Evolutionary conservation across 139 green algal genomes (phyloP).

Genomic region (Monoraphidium neglectum): DNA sequence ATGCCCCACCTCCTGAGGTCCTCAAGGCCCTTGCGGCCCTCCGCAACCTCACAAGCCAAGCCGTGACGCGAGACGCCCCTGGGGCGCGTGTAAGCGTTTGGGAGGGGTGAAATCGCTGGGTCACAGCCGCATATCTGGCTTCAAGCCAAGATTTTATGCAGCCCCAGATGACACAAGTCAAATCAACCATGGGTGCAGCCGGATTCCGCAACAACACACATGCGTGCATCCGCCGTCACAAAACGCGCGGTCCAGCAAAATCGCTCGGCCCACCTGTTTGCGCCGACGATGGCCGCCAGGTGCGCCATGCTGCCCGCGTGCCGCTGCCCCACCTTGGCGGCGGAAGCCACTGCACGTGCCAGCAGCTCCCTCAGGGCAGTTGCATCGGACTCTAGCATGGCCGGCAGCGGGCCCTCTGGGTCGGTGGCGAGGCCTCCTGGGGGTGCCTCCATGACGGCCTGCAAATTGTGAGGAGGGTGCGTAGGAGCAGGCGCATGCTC

Average conservation of each 20-base stretch:
- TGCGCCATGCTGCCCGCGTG: not conserved
- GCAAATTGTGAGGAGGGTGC: not conserved
- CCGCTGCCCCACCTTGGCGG: slow-evolving; percentile 7
- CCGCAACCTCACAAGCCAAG: not conserved
- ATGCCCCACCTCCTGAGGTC: slow-evolving; percentile 20
- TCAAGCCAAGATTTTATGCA: not conserved
- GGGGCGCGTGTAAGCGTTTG: not conserved
- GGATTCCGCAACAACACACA: not conserved
- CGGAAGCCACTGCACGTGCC: not conserved
- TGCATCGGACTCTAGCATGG: slow-evolving; percentile 16
- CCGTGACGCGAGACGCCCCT: not conserved
- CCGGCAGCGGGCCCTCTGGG: slow-evolving; percentile 4
- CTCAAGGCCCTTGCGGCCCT: no score
- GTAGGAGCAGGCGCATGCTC: not conserved
- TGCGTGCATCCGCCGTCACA: not conserved
- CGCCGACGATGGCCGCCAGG: slow-evolving; percentile 1
- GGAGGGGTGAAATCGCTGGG: not conserved
- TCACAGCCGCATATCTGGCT: slow-evolving; percentile 14
- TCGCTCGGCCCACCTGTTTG: not conserved
- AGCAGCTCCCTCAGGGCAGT: not conserved
- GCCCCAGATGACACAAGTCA: not conserved
- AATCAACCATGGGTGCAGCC: not conserved
- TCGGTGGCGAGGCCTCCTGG: not conserved
- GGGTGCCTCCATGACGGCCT: slow-evolving; percentile 9
- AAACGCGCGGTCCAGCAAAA: not conserved